phyloP scores from a whole-genome alignment of 805 yeast genomes.

The Nakazawaea laoshanensis region DNA sequence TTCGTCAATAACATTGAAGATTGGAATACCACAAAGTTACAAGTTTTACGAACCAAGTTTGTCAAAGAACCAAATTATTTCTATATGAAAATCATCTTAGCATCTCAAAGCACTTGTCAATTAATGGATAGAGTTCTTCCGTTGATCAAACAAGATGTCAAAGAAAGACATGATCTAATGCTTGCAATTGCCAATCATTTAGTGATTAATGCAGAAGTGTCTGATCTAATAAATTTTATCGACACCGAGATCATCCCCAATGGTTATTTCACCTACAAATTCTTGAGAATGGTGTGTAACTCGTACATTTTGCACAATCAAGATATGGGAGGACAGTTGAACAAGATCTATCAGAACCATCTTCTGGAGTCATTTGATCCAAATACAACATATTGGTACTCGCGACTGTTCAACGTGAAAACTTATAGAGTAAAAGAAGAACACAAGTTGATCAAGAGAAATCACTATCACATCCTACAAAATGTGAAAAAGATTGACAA shows the following conservation, averaged over 20 bases:
- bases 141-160: not conserved
- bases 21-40: too few relatives aligned
- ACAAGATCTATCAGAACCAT: not conserved
- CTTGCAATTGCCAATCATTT: constrained; percentile 1
- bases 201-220: not conserved
- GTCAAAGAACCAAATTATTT: not conserved
- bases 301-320: constrained; percentile 2
- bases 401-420: not conserved
- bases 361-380: not conserved
- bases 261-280: constrained; percentile 3
- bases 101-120: not conserved
- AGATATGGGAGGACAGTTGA: constrained; percentile 1
- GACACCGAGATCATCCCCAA: constrained; percentile 1
- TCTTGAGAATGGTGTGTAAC: constrained; percentile 1
- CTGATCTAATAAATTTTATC: not conserved
- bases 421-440: not conserved
- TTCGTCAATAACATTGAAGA: constrained; percentile 1
- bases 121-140: constrained; percentile 1
- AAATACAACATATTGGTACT: not conserved
- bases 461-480: not conserved
- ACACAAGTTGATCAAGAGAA: constrained; percentile 1
- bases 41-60: not conserved
- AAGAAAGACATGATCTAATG: not conserved
- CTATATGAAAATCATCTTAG: not conserved
- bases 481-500: not conserved